phyloP scores from a whole-genome alignment of 2,329 filamentous ascomycete genomes.

The Grosmannia huntii region DNA sequence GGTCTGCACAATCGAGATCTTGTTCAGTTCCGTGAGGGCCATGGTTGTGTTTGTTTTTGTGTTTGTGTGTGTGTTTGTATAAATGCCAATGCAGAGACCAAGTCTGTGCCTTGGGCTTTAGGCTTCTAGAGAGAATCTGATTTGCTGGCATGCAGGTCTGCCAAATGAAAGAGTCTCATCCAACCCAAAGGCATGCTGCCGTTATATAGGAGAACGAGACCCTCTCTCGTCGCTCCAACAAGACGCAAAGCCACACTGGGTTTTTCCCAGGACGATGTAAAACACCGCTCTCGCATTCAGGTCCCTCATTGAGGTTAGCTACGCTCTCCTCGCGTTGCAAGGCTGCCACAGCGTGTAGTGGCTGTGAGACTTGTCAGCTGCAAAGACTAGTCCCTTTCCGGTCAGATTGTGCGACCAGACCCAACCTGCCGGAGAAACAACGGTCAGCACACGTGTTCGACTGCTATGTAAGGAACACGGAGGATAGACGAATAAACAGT shows the following conservation, averaged over 20 bases:
- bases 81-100: too few species aligned
- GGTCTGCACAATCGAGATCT: conserved; percentile 30
- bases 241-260: neutral
- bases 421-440: neutral
- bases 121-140: neutral
- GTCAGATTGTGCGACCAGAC: conserved; percentile 2
- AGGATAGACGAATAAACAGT: neutral
- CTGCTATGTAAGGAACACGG: neutral
- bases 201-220: neutral
- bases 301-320: neutral
- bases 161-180: too few species aligned
- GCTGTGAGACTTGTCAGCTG: neutral
- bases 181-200: neutral
- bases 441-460: neutral
- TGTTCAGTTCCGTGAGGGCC: conserved; percentile 13
- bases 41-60: conserved; percentile 4
- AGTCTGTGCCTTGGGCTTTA: too few species aligned
- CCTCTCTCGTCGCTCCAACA: neutral
- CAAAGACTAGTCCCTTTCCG: conserved; percentile 3
- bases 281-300: neutral
- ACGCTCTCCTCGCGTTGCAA: neutral
- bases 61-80: too few species aligned
- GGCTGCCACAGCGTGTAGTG: neutral
- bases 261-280: neutral
- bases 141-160: neutral